These are phyloP conservation scores for Ophiostoma piceae DNA, from an alignment of 2,329 filamentous ascomycete genomes.

Conservation along the genomic window DNA sequence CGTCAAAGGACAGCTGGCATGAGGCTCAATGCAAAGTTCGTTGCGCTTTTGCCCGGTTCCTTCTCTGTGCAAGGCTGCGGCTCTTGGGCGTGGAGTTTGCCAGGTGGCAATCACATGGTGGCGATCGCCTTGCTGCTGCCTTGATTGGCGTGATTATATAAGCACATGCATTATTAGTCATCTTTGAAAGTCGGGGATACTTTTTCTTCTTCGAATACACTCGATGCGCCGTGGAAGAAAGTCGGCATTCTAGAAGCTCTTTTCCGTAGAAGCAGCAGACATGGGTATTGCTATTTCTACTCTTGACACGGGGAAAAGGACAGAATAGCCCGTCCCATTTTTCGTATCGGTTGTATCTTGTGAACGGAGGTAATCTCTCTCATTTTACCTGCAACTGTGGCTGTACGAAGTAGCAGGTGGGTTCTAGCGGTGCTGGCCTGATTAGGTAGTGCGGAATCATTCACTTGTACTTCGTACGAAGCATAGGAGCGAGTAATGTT, in stretches of 20 bases:
- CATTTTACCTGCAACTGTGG: not conserved
- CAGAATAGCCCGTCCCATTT: not conserved
- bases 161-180: not conserved
- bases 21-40: not conserved
- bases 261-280: not conserved
- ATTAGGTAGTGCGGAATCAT: not conserved
- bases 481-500: not conserved
- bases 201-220: not conserved
- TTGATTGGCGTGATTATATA: not conserved
- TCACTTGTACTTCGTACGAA: not conserved
- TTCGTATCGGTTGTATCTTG: not conserved
- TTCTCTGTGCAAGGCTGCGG: not conserved
- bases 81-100: not conserved
- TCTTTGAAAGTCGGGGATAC: not conserved
- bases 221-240: not conserved
- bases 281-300: not conserved
- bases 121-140: not conserved
- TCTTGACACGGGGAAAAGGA: not conserved
- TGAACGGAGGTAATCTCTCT: not conserved
- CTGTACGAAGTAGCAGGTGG: not conserved
- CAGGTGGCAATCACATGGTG: conserved; percentile 6
- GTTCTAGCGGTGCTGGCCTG: not conserved
- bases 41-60: not conserved
- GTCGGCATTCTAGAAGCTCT: not conserved
- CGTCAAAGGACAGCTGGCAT: not conserved